A percentile compares a stretch with the other conserved stretches of the same genome.
These are phyloP conservation scores for Barnettozyma wickerhamii DNA, from an alignment of 805 yeast species.

Conservation along the genomic window DNA sequence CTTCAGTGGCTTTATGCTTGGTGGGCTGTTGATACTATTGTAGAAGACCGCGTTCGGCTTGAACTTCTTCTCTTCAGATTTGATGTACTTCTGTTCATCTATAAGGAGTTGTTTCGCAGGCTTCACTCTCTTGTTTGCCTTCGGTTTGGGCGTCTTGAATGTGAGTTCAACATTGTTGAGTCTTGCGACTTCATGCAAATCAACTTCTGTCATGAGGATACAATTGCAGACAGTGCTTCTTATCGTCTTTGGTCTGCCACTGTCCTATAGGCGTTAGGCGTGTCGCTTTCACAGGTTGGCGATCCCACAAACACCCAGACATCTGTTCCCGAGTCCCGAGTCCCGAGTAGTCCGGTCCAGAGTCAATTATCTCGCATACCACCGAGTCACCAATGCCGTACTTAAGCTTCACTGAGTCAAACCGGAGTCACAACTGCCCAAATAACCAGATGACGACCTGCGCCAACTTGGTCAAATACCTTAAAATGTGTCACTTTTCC, in stretches of 20 bases:
- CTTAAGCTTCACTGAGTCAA: constrained; percentile 2
- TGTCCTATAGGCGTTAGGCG: too few species aligned
- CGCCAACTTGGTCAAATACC: not conserved
- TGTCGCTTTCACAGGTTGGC: not conserved
- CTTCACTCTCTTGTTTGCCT: constrained; percentile 61
- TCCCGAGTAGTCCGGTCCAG: not conserved
- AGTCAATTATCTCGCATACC: too few species aligned
- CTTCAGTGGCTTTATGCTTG: constrained; percentile 74
- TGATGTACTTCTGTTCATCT: constrained; percentile 74
- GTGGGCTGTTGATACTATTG: constrained; percentile 76
- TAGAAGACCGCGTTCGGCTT: constrained; percentile 57
- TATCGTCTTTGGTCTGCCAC: too few species aligned
- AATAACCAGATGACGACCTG: not conserved
- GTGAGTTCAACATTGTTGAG: constrained; percentile 31
- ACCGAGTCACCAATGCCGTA: not conserved
- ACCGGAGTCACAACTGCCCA: not conserved
- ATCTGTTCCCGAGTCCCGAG: not conserved
- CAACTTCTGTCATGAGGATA: constrained; percentile 9
- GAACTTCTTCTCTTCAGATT: constrained; percentile 25
- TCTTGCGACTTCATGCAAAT: constrained; percentile 12
- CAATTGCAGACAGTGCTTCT: too few species aligned
- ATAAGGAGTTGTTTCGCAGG: constrained; percentile 65
- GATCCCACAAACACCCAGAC: not conserved
- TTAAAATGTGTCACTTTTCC: constrained; percentile 8
- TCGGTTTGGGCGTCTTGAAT: constrained; percentile 56